Conservation (phyloP, 2,329 filamentous ascomycete species). For the Aaosphaeria pasadenensis region DNA sequence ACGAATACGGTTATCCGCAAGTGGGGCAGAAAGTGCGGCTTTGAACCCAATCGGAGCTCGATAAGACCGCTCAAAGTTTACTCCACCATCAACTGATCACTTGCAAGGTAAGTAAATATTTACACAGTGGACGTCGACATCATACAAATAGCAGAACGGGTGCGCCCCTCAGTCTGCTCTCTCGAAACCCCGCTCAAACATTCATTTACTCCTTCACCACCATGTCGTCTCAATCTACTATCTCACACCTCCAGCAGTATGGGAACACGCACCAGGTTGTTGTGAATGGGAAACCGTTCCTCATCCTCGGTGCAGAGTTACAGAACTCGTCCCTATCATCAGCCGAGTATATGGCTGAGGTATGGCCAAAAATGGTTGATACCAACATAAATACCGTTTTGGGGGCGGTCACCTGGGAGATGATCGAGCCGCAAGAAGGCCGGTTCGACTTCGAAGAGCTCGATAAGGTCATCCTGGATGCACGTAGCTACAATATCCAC, state of each 20-base stretch:
- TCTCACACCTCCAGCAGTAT: background rate
- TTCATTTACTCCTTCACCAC: background rate
- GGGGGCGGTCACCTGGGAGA: slow-evolving; percentile 42
- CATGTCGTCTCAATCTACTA: background rate
- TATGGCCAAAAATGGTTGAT: slow-evolving; percentile 37
- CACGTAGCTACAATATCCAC: slow-evolving; percentile 29
- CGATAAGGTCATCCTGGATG: slow-evolving; percentile 33
- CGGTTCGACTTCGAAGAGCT: slow-evolving; percentile 38
- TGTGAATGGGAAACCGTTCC: slow-evolving; percentile 39
- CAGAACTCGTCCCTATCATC: slow-evolving; percentile 45
- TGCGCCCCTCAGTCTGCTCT: too few relatives aligned
- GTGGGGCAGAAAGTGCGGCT: too few relatives aligned
- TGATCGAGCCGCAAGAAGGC: slow-evolving; percentile 41
- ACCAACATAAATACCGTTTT: slow-evolving; percentile 41
- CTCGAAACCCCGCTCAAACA: background rate
- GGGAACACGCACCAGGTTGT: background rate
- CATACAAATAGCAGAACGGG: too few relatives aligned
- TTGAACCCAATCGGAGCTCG: too few relatives aligned
- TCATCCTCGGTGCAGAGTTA: slow-evolving; percentile 39
- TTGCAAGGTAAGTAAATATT: too few relatives aligned
- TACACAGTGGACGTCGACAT: too few relatives aligned
- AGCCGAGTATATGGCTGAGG: slow-evolving; percentile 36
- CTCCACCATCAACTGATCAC: too few relatives aligned
- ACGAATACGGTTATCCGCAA: too few relatives aligned
- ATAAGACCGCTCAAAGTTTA: too few relatives aligned